A percentile compares a stretch with the other conserved stretches of the same genome.
These are phyloP conservation scores for Nitzschia sp. DNA, from an alignment of 108 stramenopile genomes.

Conservation along the genomic window DNA sequence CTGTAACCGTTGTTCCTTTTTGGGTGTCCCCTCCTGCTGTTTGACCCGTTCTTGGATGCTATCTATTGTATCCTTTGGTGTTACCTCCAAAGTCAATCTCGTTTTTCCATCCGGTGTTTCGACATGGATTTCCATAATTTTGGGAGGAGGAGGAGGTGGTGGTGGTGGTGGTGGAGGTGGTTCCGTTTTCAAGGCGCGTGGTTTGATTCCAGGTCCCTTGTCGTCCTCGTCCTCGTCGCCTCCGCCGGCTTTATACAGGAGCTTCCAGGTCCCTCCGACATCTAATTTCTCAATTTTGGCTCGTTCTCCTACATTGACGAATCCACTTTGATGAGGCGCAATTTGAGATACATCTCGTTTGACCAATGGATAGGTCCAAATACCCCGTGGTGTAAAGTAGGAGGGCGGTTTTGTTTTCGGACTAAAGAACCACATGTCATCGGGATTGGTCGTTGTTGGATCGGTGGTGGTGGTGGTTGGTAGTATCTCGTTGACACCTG, in stretches of 20 bases:
- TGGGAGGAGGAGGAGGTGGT: background rate
- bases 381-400: conserved; percentile 9
- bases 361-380: conserved; percentile 22
- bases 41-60: conserved; percentile 15
- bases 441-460: background rate
- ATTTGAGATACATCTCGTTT: conserved; percentile 26
- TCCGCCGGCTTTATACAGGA: conserved; percentile 29
- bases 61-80: conserved; percentile 28
- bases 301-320: conserved; percentile 17
- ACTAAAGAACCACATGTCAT: conserved; percentile 14
- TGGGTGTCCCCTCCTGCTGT: conserved; percentile 21
- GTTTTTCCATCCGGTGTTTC: conserved; percentile 15
- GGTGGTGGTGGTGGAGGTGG: no score
- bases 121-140: conserved; percentile 26
- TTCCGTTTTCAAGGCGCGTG: background rate
- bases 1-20: conserved; percentile 18
- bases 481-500: conserved; percentile 5
- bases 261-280: conserved; percentile 28
- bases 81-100: background rate
- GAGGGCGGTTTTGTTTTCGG: conserved; percentile 16
- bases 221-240: background rate
- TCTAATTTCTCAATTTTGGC: conserved; percentile 21
- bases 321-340: conserved; percentile 15
- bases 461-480: background rate
- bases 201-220: conserved; percentile 20